Evolutionary conservation across 2,329 filamentous ascomycete genomes (phyloP).

Genomic region (Xylaria sp.): DNA sequence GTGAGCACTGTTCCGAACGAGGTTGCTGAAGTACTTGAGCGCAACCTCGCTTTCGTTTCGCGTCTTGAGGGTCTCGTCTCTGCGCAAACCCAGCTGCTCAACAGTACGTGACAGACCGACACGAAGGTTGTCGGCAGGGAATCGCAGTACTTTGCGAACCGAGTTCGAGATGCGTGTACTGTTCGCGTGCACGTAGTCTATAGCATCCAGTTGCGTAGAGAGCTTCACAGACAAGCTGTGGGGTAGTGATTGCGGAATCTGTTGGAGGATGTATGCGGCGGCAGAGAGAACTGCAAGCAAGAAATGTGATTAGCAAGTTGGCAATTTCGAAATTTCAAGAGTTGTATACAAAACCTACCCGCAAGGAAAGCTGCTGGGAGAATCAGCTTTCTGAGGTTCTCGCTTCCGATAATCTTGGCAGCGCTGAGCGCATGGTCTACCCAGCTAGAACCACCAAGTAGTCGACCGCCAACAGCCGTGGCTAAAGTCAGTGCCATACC

Average conservation of each 20-base stretch:
- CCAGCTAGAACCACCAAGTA: conserved; percentile 82
- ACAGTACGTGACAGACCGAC: conserved; percentile 78
- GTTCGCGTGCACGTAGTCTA: conserved; percentile 93
- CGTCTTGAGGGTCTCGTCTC: conserved; percentile 77
- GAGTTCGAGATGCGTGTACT: conserved; percentile 76
- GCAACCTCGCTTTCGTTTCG: conserved; percentile 81
- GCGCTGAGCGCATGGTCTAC: conserved; percentile 80
- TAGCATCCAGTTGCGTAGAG: conserved; percentile 66
- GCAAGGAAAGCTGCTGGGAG: conserved; percentile 73
- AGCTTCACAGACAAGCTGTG: conserved; percentile 82
- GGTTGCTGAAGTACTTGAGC: conserved; percentile 81
- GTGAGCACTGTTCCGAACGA: conserved; percentile 61
- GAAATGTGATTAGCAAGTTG: conserved; percentile 17
- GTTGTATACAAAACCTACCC: conserved; percentile 51
- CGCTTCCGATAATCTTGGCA: conserved; percentile 72
- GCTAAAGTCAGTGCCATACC: conserved; percentile 91
- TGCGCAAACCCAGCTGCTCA: conserved; percentile 72
- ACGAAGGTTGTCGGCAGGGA: conserved; percentile 80
- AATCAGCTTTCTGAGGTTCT: conserved; percentile 74
- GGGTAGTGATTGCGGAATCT: conserved; percentile 85
- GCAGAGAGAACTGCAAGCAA: conserved; percentile 59
- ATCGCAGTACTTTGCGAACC: conserved; percentile 81
- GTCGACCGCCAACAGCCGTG: conserved; percentile 74
- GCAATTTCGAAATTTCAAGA: background rate
- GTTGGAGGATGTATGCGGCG: conserved; percentile 73